phyloP scores from a whole-genome alignment of 495 filamentous ascomycete species.

The Pyrenopolyporus hunteri region DNA sequence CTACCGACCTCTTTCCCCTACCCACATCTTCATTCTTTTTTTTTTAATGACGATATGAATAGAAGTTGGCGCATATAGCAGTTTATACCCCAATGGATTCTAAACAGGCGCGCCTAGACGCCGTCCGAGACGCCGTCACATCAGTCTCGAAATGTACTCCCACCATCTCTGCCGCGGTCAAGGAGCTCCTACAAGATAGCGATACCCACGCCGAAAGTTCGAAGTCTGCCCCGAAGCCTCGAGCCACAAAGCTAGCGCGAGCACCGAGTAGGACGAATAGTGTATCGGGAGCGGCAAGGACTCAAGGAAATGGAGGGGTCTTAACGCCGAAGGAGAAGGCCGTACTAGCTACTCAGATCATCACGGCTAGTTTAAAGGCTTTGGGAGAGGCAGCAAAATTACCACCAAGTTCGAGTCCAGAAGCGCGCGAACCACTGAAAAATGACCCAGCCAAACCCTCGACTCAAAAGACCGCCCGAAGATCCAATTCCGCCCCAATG shows the following conservation, averaged over 20 bases:
- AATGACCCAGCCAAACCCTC: conserved; percentile 46
- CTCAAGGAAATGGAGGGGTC: conserved; percentile 39
- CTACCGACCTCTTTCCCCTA: conserved; percentile 1
- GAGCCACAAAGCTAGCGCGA: conserved; percentile 43
- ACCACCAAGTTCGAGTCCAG: conserved; percentile 31
- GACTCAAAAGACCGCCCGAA: conserved; percentile 46
- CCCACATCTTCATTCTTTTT: conserved; percentile 16
- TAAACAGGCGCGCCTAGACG: conserved; percentile 49
- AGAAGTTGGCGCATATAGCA: conserved; percentile 23
- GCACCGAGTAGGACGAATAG: conserved; percentile 31
- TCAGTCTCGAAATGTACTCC: conserved; percentile 61
- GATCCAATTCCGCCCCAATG: conserved; percentile 55
- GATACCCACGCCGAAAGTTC: conserved; percentile 37
- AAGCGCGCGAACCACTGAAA: conserved; percentile 36
- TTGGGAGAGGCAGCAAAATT: conserved; percentile 75
- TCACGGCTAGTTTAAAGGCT: conserved; percentile 76
- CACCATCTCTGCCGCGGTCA: conserved; percentile 54
- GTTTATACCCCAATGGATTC: conserved; percentile 53
- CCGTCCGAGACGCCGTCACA: conserved; percentile 57
- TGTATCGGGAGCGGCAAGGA: conserved; percentile 24
- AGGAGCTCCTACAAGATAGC: conserved; percentile 53
- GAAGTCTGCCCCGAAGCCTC: conserved; percentile 45
- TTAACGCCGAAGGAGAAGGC: conserved; percentile 67
- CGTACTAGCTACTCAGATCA: conserved; percentile 78
- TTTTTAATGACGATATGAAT: conserved; percentile 37